Evolutionary conservation across 768 basidiomycete genomes (phyloP).

Genomic region (Mycena belliarum): DNA sequence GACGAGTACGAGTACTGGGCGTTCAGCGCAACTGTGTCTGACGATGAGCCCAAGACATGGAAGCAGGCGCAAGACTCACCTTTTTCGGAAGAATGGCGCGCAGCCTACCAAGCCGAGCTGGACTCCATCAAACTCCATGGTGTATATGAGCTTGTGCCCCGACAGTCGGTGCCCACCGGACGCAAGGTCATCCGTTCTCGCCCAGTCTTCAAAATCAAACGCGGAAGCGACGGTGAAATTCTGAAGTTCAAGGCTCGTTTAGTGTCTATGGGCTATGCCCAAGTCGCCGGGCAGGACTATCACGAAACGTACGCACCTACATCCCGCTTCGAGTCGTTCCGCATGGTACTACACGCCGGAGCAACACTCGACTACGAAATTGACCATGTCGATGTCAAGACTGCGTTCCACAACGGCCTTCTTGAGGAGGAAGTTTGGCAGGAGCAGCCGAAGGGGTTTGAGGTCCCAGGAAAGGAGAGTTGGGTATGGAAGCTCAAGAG

Average conservation of each 20-base stretch:
- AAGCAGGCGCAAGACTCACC: neutral
- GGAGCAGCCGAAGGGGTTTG: conserved; percentile 1
- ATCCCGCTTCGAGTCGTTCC: neutral
- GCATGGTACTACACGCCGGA: conserved; percentile 13
- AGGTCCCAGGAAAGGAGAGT: neutral
- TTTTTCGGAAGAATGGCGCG: neutral
- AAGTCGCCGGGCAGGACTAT: neutral
- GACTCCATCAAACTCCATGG: conserved; percentile 1
- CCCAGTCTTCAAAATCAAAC: conserved; percentile 4
- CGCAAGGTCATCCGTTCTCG: neutral
- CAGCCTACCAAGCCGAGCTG: neutral
- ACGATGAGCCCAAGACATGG: conserved; percentile 10
- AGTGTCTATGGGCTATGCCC: conserved; percentile 1
- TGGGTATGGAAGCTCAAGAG: conserved; percentile 8
- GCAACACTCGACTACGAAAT: neutral
- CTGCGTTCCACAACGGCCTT: neutral
- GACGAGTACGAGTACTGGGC: conserved; percentile 6
- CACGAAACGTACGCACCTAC: conserved; percentile 1
- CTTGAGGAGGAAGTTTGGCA: neutral
- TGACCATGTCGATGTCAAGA: neutral
- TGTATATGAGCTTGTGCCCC: conserved; percentile 1
- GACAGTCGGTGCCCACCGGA: neutral
- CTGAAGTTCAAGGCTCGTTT: conserved; percentile 3
- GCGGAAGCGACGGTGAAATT: neutral
- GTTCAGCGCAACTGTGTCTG: neutral